Percentiles rank a stretch among this genome's conserved stretches.
Conservation (phyloP, 1,284 basidiomycete genomes). For the Fistulina hepatica region DNA sequence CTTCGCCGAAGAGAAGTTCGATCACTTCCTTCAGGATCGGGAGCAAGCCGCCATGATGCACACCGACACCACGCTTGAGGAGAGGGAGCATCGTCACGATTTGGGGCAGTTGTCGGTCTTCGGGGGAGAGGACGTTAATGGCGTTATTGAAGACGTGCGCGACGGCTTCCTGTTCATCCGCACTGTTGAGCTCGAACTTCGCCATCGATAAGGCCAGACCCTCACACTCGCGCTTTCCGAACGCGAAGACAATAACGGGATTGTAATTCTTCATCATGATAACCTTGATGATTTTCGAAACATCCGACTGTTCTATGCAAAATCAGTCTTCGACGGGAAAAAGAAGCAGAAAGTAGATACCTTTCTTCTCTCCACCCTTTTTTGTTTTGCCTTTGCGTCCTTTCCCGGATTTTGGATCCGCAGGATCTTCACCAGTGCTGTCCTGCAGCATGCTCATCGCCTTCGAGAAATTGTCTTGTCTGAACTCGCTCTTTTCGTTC, state of each 20-base stretch:
- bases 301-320: constrained; percentile 73
- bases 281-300: constrained; percentile 98
- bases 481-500: constrained; percentile 93
- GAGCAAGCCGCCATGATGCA: constrained; percentile 96
- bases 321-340: constrained; percentile 7
- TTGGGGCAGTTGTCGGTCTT: constrained; percentile 88
- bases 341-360: constrained; percentile 25
- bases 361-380: constrained; percentile 89
- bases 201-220: constrained; percentile 83
- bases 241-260: constrained; percentile 98
- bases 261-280: constrained; percentile 98
- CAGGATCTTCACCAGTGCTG: constrained; percentile 85
- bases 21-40: constrained; percentile 99
- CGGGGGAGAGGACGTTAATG: constrained; percentile 79
- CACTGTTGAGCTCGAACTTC: constrained; percentile 93
- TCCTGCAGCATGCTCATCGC: constrained; percentile 93
- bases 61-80: constrained; percentile 92
- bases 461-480: constrained; percentile 96
- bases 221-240: constrained; percentile 98
- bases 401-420: constrained; percentile 70
- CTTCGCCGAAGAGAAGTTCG: constrained; percentile 98
- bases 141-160: constrained; percentile 91
- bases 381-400: constrained; percentile 84
- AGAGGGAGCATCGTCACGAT: constrained; percentile 91
- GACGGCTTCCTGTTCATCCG: constrained; percentile 88